Evolutionary conservation across 805 yeast species (phyloP).

Genomic region (Saturnispora quitensis): DNA sequence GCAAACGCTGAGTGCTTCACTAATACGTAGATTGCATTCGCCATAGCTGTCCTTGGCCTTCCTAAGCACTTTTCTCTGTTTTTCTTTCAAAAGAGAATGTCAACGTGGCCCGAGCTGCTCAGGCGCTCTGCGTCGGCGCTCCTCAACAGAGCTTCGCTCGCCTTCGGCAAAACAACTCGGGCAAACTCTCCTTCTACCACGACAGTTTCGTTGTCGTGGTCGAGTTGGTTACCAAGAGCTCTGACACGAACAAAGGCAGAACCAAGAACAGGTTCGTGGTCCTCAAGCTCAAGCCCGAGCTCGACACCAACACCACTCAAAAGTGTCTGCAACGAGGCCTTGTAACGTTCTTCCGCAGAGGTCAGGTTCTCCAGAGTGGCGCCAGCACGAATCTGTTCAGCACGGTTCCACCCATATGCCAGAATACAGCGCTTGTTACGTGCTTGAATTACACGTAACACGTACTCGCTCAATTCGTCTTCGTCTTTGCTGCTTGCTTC

Average conservation of each 20-base stretch:
- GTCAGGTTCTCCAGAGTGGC: constrained; percentile 44
- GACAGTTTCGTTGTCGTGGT: neutral
- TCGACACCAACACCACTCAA: constrained; percentile 66
- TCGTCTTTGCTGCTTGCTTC: neutral
- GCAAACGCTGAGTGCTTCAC: constrained; percentile 4
- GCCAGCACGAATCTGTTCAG: constrained; percentile 58
- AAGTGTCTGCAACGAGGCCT: constrained; percentile 59
- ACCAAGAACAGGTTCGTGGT: constrained; percentile 31
- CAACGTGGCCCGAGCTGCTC: constrained; percentile 5
- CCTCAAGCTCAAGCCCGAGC: constrained; percentile 66
- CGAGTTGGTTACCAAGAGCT: neutral
- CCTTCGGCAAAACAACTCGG: neutral
- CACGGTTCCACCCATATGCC: constrained; percentile 62
- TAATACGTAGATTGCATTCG: constrained; percentile 3
- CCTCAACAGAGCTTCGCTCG: constrained; percentile 2
- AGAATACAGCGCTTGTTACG: constrained; percentile 75
- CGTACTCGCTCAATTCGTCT: constrained; percentile 1
- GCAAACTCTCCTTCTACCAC: constrained; percentile 7
- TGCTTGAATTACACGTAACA: neutral
- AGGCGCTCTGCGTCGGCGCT: constrained; percentile 8
- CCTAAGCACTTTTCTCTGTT: neutral
- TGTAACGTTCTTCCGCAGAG: constrained; percentile 73
- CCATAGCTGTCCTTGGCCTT: neutral
- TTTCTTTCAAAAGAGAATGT: constrained; percentile 4
- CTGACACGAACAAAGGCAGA: constrained; percentile 1